Conservation (phyloP, 1,139 yeast genomes). For the Candida mesenterica region DNA sequence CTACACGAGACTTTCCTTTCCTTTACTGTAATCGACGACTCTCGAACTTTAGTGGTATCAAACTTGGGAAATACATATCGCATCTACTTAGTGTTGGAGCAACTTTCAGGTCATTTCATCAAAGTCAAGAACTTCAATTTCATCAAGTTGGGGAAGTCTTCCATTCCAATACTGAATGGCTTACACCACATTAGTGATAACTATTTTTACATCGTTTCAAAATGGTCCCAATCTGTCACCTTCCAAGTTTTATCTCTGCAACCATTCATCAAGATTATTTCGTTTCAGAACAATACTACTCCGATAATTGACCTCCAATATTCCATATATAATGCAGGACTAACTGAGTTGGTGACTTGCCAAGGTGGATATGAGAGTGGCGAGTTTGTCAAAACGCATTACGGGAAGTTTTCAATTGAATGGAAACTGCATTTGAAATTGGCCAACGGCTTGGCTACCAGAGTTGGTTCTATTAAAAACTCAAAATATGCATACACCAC, state of each 20-base stretch:
- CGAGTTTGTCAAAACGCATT: conserved; percentile 23
- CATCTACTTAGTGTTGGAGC: conserved; percentile 21
- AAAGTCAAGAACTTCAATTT: conserved; percentile 24
- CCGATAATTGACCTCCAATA: conserved; percentile 34
- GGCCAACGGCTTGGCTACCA: background rate
- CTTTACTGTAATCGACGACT: conserved; percentile 24
- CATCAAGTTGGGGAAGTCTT: conserved; percentile 31
- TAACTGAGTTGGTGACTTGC: conserved; percentile 24
- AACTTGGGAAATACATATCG: conserved; percentile 32
- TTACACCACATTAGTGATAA: conserved; percentile 31
- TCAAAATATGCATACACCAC: background rate
- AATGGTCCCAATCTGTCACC: conserved; percentile 32
- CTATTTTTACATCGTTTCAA: conserved; percentile 34
- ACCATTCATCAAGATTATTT: conserved; percentile 29
- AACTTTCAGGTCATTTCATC: conserved; percentile 2
- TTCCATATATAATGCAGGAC: conserved; percentile 2
- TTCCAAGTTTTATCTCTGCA: conserved; percentile 27
- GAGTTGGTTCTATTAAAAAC: background rate
- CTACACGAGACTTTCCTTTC: conserved; percentile 10
- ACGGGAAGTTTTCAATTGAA: conserved; percentile 3
- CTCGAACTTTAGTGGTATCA: conserved; percentile 29
- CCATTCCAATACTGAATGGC: conserved; percentile 22
- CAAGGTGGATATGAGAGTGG: conserved; percentile 44
- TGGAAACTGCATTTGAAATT: conserved; percentile 1
- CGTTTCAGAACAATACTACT: conserved; percentile 29